Conservation (phyloP, 495 filamentous ascomycete genomes). For the Trichoderma virens region DNA sequence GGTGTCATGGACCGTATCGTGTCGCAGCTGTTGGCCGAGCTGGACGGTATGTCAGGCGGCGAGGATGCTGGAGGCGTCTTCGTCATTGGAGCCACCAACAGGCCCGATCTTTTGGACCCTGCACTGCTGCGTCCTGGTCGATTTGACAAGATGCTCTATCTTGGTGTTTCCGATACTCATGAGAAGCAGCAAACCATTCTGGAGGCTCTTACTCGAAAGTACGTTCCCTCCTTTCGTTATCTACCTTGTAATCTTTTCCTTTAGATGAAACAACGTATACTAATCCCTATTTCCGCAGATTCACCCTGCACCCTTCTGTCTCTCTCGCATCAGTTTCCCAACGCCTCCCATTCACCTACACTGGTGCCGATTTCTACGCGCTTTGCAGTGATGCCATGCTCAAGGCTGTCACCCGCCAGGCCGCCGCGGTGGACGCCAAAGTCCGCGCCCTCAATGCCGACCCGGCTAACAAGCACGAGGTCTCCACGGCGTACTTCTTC, state of each 20-base stretch:
- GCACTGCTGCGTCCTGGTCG: slow-evolving; percentile 84
- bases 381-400: slow-evolving; percentile 97
- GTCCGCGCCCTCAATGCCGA: slow-evolving; percentile 53
- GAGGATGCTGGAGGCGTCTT: slow-evolving; percentile 85
- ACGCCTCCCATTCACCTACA: slow-evolving; percentile 87
- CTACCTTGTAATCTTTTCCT: too few species aligned
- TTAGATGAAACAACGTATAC: too few species aligned
- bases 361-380: slow-evolving; percentile 93
- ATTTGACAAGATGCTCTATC: slow-evolving; percentile 98
- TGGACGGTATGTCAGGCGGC: slow-evolving; percentile 95
- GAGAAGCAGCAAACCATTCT: slow-evolving; percentile 92
- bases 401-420: slow-evolving; percentile 91
- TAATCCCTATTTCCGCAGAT: slow-evolving; percentile 54
- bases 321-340: slow-evolving; percentile 69
- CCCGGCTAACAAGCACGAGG: slow-evolving; percentile 21
- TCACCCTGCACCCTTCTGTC: slow-evolving; percentile 67
- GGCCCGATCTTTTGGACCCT: slow-evolving; percentile 87
- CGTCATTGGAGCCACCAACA: slow-evolving; percentile 93
- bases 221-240: slow-evolving; percentile 26
- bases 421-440: slow-evolving; percentile 75
- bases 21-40: slow-evolving; percentile 85
- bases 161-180: slow-evolving; percentile 93
- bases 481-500: slow-evolving; percentile 88
- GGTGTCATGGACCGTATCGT: slow-evolving; percentile 99
- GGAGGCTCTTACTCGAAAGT: slow-evolving; percentile 90